These are phyloP conservation scores for Hericium alpestre DNA, from an alignment of 768 basidiomycete species.

Conservation along the genomic window DNA sequence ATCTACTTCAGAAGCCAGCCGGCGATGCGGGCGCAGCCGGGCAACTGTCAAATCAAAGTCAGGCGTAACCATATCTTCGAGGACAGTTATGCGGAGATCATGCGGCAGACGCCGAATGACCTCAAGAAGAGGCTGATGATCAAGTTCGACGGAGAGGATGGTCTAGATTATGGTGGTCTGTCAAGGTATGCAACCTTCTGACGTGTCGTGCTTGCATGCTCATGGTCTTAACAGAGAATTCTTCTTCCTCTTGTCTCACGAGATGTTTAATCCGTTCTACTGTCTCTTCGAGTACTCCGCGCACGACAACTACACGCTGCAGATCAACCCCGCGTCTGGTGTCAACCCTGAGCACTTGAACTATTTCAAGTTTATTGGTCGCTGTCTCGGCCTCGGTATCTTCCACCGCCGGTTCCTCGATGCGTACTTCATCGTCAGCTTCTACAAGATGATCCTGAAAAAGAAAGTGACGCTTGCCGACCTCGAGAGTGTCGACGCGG, in stretches of 20 bases:
- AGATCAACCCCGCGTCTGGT: constrained; percentile 96
- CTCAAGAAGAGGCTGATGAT: constrained; percentile 99
- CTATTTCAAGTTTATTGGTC: constrained; percentile 99
- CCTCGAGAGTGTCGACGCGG: constrained; percentile 93
- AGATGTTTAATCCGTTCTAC: constrained; percentile 99
- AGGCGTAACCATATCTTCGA: constrained; percentile 97
- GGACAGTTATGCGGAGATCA: constrained; percentile 98
- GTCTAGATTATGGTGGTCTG: constrained; percentile 95
- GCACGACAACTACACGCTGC: constrained; percentile 98
- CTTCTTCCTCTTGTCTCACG: constrained; percentile 98
- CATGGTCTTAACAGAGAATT: constrained; percentile 63
- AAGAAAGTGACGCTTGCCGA: constrained; percentile 94
- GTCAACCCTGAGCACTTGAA: constrained; percentile 99
- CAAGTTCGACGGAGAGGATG: constrained; percentile 99
- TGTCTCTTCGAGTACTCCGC: constrained; percentile 99
- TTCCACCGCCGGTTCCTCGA: constrained; percentile 99
- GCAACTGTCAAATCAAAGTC: constrained; percentile 98
- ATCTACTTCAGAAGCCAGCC: constrained; percentile 99
- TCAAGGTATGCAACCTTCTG: constrained; percentile 54
- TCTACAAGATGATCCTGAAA: constrained; percentile 99
- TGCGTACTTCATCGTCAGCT: constrained; percentile 97
- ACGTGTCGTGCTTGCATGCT: not conserved
- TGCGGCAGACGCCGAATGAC: constrained; percentile 97
- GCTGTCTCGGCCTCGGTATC: constrained; percentile 89
- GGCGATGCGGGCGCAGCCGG: constrained; percentile 94